Conservation (phyloP, 768 basidiomycete species). For the Calocera viscosa region DNA sequence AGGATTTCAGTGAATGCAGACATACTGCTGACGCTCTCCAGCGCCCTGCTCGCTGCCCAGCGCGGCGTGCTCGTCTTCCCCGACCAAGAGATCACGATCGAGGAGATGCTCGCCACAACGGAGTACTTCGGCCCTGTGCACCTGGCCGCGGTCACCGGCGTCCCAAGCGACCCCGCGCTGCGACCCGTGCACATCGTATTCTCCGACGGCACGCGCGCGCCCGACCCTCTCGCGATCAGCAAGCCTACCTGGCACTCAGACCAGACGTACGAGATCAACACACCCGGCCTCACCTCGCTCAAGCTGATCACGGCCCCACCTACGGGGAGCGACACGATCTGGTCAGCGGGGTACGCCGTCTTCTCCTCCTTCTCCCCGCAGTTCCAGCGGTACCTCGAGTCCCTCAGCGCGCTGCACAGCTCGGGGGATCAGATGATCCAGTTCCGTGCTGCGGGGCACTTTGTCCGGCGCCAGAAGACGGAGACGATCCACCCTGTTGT, state of each 20-base stretch:
- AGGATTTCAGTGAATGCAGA: no score
- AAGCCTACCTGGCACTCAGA: constrained; percentile 16
- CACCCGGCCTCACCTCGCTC: constrained; percentile 28
- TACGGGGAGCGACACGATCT: constrained; percentile 24
- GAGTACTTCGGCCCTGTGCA: constrained; percentile 18
- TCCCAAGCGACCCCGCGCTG: constrained; percentile 22
- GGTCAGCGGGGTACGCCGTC: constrained; percentile 19
- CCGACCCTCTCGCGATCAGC: not conserved
- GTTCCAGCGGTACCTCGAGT: constrained; percentile 23
- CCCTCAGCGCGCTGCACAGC: constrained; percentile 21
- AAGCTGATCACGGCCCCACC: constrained; percentile 25
- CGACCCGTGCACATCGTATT: constrained; percentile 14
- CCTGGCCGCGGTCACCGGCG: constrained; percentile 26
- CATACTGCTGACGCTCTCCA: no score
- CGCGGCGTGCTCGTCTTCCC: constrained; percentile 2
- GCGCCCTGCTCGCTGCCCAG: constrained; percentile 1
- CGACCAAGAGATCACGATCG: not conserved
- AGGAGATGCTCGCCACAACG: not conserved
- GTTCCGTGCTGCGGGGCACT: constrained; percentile 19
- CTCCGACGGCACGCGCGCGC: not conserved
- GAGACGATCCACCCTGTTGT: constrained; percentile 30
- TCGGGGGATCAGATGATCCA: constrained; percentile 25
- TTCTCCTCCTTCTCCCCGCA: constrained; percentile 24
- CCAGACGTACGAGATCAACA: constrained; percentile 28
- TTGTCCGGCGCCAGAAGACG: constrained; percentile 27